Conservation (phyloP, 2,329 filamentous ascomycete species). For the Diaporthe vexans region DNA sequence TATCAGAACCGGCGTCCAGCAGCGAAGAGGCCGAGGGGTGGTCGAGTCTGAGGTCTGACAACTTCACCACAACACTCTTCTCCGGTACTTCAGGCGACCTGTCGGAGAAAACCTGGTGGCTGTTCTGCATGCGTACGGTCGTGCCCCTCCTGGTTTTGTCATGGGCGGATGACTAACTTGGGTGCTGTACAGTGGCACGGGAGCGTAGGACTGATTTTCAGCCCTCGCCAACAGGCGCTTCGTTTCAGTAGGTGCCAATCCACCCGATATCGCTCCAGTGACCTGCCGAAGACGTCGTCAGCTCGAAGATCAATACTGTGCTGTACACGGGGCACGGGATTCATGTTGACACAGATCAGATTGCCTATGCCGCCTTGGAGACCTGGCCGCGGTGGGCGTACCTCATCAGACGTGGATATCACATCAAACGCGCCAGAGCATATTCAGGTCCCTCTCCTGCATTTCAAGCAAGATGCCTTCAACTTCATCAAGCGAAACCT, state of each 20-base stretch:
- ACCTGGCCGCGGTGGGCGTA: background rate
- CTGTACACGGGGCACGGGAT: background rate
- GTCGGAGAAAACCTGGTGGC: conserved; percentile 52
- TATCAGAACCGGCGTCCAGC: background rate
- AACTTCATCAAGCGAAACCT: conserved; percentile 61
- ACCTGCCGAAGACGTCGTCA: conserved; percentile 1
- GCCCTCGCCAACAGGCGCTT: background rate
- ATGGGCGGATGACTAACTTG: background rate
- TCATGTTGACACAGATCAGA: background rate
- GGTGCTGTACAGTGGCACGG: conserved; percentile 6
- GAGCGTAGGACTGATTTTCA: background rate
- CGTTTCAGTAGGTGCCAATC: background rate
- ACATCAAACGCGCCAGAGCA: background rate
- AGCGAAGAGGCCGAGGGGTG: background rate
- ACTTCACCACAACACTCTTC: background rate
- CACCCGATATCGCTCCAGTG: background rate
- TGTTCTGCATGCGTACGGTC: conserved; percentile 54
- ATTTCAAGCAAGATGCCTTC: conserved; percentile 58
- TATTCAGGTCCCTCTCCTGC: conserved; percentile 1
- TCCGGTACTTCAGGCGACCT: conserved; percentile 43
- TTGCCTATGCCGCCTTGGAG: conserved; percentile 3
- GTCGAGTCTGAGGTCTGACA: background rate
- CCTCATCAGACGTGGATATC: background rate
- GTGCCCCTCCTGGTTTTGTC: background rate
- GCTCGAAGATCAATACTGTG: background rate